Conservation (phyloP, 352 stramenopile species). For the Globisporangium cystogenes region DNA sequence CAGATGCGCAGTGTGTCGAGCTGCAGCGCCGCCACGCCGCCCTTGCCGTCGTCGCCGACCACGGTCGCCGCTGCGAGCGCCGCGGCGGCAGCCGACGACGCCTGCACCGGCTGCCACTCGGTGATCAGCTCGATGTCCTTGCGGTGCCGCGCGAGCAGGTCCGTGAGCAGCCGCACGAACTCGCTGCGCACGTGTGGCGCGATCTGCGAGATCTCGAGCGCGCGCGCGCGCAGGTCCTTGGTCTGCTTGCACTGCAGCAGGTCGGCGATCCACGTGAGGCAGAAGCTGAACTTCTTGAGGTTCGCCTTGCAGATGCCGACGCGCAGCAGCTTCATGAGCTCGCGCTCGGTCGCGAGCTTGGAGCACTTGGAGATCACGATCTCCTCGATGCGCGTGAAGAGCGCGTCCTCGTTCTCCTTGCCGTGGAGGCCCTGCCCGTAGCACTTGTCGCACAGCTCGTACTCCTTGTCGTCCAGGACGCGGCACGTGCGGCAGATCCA, state of each 20-base stretch:
- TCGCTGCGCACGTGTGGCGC: conserved; percentile 56
- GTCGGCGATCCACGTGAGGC: conserved; percentile 74
- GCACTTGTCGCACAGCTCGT: conserved; percentile 69
- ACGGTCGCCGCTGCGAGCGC: conserved; percentile 9
- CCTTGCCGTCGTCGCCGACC: conserved; percentile 7
- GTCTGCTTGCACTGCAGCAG: conserved; percentile 56
- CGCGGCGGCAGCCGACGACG: conserved; percentile 6
- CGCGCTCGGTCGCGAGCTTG: conserved; percentile 37
- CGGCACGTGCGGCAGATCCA: conserved; percentile 67
- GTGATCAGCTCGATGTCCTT: conserved; percentile 67
- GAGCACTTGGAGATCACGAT: conserved; percentile 63
- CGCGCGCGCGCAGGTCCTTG: conserved; percentile 54
- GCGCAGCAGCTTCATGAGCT: conserved; percentile 55
- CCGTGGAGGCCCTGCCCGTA: conserved; percentile 68
- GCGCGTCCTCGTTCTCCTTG: conserved; percentile 54
- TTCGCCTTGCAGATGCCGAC: conserved; percentile 76
- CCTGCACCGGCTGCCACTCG: conserved; percentile 53
- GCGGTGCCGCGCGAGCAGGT: conserved; percentile 47
- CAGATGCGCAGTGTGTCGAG: conserved; percentile 69
- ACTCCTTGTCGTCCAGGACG: conserved; percentile 37
- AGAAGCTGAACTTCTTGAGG: conserved; percentile 81
- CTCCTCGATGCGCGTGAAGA: conserved; percentile 58
- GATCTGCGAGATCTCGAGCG: conserved; percentile 71
- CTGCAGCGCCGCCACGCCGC: conserved; percentile 17
- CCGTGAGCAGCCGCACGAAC: conserved; percentile 56